Percentiles rank a stretch among this genome's conserved stretches.
These are phyloP conservation scores for Cladophialophora psammophila DNA, from an alignment of 2,329 filamentous ascomycete genomes.

Conservation along the genomic window DNA sequence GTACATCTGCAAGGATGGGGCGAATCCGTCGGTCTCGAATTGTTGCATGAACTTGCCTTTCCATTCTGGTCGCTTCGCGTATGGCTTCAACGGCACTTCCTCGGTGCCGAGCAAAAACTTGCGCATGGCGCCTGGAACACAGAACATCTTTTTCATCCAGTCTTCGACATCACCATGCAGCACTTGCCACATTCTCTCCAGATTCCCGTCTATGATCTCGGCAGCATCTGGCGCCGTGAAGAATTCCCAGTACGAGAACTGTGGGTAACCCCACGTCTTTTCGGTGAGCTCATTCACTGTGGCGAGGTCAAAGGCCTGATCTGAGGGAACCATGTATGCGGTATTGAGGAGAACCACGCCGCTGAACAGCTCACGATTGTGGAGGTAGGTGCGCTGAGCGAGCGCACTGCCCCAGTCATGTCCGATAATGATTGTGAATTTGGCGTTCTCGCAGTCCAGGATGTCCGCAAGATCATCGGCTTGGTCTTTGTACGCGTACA, in stretches of 20 bases:
- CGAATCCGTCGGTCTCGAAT: constrained; percentile 13
- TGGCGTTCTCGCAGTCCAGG: constrained; percentile 48
- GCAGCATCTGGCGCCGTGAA: constrained; percentile 52
- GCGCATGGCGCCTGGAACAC: constrained; percentile 2
- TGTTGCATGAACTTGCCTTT: constrained; percentile 8
- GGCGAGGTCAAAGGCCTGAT: constrained; percentile 48
- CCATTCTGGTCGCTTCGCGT: constrained; percentile 14
- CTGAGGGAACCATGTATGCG: constrained; percentile 49
- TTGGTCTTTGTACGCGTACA: constrained; percentile 49
- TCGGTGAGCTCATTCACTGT: constrained; percentile 44
- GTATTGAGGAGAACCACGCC: constrained; percentile 55
- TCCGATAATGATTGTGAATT: constrained; percentile 52
- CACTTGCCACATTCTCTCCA: constrained; percentile 49
- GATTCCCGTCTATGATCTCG: constrained; percentile 48
- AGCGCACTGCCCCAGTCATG: constrained; percentile 60
- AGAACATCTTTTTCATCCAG: constrained; percentile 40
- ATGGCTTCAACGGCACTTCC: constrained; percentile 16
- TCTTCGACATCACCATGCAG: constrained; percentile 45
- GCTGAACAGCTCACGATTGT: constrained; percentile 50
- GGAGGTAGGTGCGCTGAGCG: constrained; percentile 53
- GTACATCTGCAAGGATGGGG: constrained; percentile 7
- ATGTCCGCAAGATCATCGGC: constrained; percentile 52
- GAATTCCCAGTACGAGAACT: constrained; percentile 57
- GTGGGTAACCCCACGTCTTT: constrained; percentile 48
- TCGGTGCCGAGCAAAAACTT: constrained; percentile 6